Percentiles rank a stretch among this genome's conserved stretches.
Conservation (phyloP, 2,329 filamentous ascomycete genomes). For the Pochonia chlamydosporia region DNA sequence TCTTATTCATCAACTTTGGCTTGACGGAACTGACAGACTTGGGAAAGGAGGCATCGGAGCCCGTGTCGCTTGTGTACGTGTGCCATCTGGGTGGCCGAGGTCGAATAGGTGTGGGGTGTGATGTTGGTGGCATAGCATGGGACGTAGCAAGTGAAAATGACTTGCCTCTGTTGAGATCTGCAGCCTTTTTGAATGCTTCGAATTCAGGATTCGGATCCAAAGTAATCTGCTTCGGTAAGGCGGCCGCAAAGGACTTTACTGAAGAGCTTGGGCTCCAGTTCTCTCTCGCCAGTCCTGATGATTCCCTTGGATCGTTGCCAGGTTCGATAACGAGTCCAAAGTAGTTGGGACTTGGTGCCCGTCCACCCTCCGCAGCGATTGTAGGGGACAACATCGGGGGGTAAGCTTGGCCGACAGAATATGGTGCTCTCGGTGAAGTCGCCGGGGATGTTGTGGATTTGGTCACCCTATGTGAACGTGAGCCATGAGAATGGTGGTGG, state of each 20-base stretch:
- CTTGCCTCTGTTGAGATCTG: constrained; percentile 55
- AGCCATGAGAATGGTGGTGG: constrained; percentile 33
- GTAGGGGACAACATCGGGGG: constrained; percentile 45
- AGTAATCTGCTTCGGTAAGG: constrained; percentile 62
- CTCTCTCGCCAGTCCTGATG: constrained; percentile 56
- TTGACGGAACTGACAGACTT: constrained; percentile 17
- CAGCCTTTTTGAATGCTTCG: constrained; percentile 69
- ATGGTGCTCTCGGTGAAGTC: constrained; percentile 44
- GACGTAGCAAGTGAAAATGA: constrained; percentile 39
- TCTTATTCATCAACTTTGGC: constrained; percentile 20
- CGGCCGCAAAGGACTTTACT: constrained; percentile 62
- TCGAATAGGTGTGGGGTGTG: constrained; percentile 26
- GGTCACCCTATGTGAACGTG: constrained; percentile 30
- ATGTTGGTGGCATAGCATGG: constrained; percentile 35
- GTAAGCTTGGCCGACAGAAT: constrained; percentile 49
- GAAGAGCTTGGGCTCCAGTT: constrained; percentile 72
- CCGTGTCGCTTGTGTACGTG: constrained; percentile 40
- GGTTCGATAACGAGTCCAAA: constrained; percentile 71
- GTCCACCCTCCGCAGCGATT: constrained; percentile 26
- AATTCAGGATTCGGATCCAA: constrained; percentile 76
- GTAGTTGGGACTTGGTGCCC: constrained; percentile 72
- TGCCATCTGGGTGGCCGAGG: constrained; percentile 41
- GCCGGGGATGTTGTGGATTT: constrained; percentile 47
- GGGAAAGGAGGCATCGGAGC: constrained; percentile 27
- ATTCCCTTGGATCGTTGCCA: constrained; percentile 55